Conservation (phyloP, 352 stramenopile genomes). For the Phytophthora foliorum region DNA sequence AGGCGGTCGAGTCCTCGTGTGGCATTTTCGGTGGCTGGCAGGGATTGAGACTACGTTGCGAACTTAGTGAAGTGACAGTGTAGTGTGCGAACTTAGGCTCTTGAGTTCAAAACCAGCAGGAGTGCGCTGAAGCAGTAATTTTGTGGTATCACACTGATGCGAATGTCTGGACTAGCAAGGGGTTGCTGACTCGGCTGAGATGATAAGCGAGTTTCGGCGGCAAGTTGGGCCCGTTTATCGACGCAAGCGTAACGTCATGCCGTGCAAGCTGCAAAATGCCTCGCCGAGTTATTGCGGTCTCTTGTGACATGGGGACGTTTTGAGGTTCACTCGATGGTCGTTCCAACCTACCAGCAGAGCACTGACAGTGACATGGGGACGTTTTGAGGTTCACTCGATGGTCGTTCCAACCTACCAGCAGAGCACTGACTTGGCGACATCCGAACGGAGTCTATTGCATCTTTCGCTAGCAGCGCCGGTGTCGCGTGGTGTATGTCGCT, state of each 20-base stretch:
- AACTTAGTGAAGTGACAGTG: too few species aligned
- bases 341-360: constrained; percentile 6
- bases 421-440: too few species aligned
- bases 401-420: background rate
- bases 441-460: background rate
- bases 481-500: background rate
- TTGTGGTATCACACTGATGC: too few species aligned
- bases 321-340: constrained; percentile 18
- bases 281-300: constrained; percentile 11
- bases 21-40: constrained; percentile 9
- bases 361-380: constrained; percentile 1
- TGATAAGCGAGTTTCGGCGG: too few species aligned
- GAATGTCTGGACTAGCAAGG: too few species aligned
- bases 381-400: too few species aligned
- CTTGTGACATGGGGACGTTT: constrained; percentile 25
- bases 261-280: constrained; percentile 6
- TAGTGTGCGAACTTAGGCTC: too few species aligned
- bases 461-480: background rate
- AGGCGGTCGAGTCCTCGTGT: background rate
- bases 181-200: too few species aligned
- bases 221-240: too few species aligned
- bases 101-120: too few species aligned
- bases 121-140: too few species aligned
- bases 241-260: background rate
- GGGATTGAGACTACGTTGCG: constrained; percentile 5